Evolutionary conservation across 2,329 filamentous ascomycete species (phyloP).

Genomic region (Ilyonectria mors-panacis): DNA sequence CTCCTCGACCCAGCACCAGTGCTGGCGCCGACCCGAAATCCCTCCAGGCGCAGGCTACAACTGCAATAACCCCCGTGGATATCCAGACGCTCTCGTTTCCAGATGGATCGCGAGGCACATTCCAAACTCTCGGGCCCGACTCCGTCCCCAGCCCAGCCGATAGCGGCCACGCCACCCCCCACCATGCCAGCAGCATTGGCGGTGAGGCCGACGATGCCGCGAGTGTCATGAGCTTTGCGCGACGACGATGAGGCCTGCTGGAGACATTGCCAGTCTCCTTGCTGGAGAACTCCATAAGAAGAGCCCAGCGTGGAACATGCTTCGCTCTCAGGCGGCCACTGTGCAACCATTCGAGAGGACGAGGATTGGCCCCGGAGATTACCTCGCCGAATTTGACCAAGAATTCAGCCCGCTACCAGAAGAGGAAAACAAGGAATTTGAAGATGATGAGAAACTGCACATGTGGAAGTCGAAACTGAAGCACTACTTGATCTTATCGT

Average conservation of each 20-base stretch:
- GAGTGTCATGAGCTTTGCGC: constrained; percentile 77
- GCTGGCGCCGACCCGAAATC: constrained; percentile 56
- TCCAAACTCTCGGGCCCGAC: constrained; percentile 59
- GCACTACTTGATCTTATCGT: constrained; percentile 96
- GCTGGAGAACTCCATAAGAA: constrained; percentile 77
- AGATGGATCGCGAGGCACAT: constrained; percentile 77
- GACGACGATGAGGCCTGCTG: constrained; percentile 73
- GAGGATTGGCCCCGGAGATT: constrained; percentile 61
- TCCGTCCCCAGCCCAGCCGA: constrained; percentile 55
- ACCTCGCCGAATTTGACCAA: constrained; percentile 76
- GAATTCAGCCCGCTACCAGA: constrained; percentile 86
- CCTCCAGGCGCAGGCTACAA: constrained; percentile 80
- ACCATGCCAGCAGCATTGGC: constrained; percentile 48
- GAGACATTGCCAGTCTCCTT: constrained; percentile 87
- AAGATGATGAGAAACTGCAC: constrained; percentile 73
- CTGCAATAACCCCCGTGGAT: constrained; percentile 85
- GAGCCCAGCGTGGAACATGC: constrained; percentile 78
- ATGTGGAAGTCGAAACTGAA: constrained; percentile 95
- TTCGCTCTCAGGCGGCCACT: constrained; percentile 73
- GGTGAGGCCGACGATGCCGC: constrained; percentile 73
- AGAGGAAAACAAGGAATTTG: constrained; percentile 57
- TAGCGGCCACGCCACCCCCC: constrained; percentile 60
- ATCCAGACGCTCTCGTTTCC: constrained; percentile 83
- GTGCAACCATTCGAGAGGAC: constrained; percentile 73
- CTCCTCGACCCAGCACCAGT: constrained; percentile 63